phyloP scores from a whole-genome alignment of 164 flowering plant species.

The Protea cynaroides region DNA sequence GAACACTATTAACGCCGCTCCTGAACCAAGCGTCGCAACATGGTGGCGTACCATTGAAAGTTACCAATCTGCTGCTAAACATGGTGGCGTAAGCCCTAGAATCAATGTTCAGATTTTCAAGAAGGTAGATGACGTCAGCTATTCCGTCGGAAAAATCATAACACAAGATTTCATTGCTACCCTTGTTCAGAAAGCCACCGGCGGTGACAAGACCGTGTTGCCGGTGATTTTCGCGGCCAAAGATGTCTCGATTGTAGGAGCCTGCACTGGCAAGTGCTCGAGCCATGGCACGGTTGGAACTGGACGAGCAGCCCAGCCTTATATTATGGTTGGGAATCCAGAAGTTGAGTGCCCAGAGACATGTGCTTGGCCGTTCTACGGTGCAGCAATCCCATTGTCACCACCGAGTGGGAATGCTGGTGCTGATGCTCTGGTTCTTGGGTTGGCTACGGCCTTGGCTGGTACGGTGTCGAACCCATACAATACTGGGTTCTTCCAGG shows the following conservation, averaged over 20 bases:
- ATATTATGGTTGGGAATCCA: conserved; percentile 34
- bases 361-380: conserved; percentile 46
- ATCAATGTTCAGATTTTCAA: conserved; percentile 14
- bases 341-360: conserved; percentile 36
- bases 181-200: conserved; percentile 18
- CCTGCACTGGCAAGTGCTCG: conserved; percentile 31
- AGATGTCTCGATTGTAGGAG: conserved; percentile 23
- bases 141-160: conserved; percentile 23
- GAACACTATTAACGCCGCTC: conserved; percentile 1
- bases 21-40: conserved; percentile 18
- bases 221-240: conserved; percentile 23
- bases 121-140: conserved; percentile 5
- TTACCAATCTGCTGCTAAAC: conserved; percentile 15
- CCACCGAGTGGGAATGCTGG: conserved; percentile 34
- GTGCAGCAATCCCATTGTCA: conserved; percentile 14
- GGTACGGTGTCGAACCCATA: conserved; percentile 31
- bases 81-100: neutral
- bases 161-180: conserved; percentile 15
- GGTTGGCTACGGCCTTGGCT: conserved; percentile 34
- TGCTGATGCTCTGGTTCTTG: conserved; percentile 32
- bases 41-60: conserved; percentile 41
- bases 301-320: conserved; percentile 5
- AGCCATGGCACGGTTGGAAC: conserved; percentile 22
- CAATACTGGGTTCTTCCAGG: conserved; percentile 26
- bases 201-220: conserved; percentile 10